Evolutionary conservation across 768 basidiomycete genomes (phyloP), one percentile per base, ranked within the genome.

Genomic region (Candolleomyces aberdarensis): DNA sequence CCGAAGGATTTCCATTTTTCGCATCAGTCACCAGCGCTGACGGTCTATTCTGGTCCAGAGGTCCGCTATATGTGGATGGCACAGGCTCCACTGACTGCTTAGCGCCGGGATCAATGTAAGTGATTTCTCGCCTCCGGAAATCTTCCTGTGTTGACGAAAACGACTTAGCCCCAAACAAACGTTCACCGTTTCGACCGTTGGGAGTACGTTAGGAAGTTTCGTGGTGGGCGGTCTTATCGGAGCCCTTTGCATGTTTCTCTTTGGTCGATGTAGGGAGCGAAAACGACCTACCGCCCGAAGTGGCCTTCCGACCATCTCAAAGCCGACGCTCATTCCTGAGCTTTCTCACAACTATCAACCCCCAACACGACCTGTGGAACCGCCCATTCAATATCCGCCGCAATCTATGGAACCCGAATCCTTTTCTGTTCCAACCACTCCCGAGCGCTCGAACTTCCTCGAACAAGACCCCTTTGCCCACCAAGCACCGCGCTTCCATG

Each of bases 1-100:
- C 79, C 17, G 76, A 77, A 58, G 78, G 79, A 10, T 74, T 73
- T 51, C 79, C 80, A 0, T 85, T 84, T 66, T 85, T 80, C 66
- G 66, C 84, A 3, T 77, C 78, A 1, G 65, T 85, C 6, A 66
- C 67, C 10, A 83, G 83, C 61, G 71, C 80, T 0, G 76, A 79
- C 46, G 82, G 82, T 4, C 66, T 73, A 17, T 62, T 70, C 26
- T 85, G 84, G 83, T 69, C 78, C 1, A 79, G 78, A 59, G 83
- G 84, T 1, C 84, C 83, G 0, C 64, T 84, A 60, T 79, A 78
- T 46, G 77, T 78, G 4, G 80, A 80, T 9, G 78, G 77, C 1
- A 69, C 67, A 36, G 74, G 74, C 5, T 65, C 74, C 1, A 76
- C 70, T 15, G 69, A 66, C 17, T 83, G 83, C 61, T 69, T 84